These are phyloP conservation scores for Suillus subaureus DNA, from an alignment of 768 basidiomycete genomes.

Conservation along the genomic window DNA sequence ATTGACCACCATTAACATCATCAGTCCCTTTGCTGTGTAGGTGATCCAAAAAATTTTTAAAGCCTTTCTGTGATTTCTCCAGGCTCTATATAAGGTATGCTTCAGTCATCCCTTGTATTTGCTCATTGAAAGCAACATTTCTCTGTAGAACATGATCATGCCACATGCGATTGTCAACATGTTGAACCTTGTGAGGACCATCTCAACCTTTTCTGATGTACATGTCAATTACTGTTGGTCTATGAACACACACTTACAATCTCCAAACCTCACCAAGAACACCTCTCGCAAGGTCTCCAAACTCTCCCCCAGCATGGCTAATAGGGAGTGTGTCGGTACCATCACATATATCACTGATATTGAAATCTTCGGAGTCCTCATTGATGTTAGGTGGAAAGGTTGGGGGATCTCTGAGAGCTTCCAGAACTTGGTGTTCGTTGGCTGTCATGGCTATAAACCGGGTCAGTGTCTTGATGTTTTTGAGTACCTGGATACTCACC, in stretches of 20 bases:
- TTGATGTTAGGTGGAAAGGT: too few relatives aligned
- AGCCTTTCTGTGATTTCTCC: not conserved
- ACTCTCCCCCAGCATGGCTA: slow-evolving; percentile 15
- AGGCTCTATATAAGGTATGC: slow-evolving; percentile 12
- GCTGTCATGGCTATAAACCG: too few relatives aligned
- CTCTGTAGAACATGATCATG: not conserved
- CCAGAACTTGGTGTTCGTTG: too few relatives aligned
- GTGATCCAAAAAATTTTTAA: not conserved
- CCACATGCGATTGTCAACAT: not conserved
- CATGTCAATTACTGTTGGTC: not conserved
- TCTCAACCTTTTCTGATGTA: not conserved
- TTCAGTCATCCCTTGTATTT: not conserved
- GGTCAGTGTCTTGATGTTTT: too few relatives aligned
- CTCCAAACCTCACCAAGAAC: slow-evolving; percentile 3
- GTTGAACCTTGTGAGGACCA: not conserved
- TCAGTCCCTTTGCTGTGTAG: not conserved
- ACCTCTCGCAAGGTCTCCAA: not conserved
- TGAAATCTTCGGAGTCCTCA: too few relatives aligned
- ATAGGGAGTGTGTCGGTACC: not conserved
- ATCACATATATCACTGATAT: too few relatives aligned
- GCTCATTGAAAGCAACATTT: not conserved
- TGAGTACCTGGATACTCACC: too few relatives aligned
- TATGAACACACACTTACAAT: not conserved
- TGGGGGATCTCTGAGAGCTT: too few relatives aligned
- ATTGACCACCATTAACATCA: not conserved